Evolutionary conservation across 2,329 filamentous ascomycete species (phyloP).

Genomic region (Rhynchosporium graminicola): DNA sequence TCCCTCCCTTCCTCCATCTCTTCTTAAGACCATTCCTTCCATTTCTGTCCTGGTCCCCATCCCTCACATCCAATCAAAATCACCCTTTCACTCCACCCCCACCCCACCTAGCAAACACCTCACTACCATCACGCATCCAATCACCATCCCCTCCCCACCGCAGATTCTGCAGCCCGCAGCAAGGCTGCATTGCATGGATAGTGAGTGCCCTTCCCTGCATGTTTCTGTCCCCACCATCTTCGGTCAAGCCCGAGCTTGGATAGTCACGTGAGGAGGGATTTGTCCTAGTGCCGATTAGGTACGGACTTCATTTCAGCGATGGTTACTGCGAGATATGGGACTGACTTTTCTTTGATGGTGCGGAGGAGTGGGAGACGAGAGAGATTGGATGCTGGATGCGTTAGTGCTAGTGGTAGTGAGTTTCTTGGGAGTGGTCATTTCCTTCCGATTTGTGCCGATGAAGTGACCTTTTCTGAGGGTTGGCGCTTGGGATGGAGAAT

Average conservation of each 20-base stretch:
- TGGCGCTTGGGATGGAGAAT: not conserved
- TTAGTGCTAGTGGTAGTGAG: too few relatives aligned
- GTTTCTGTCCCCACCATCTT: not conserved
- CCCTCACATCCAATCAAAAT: too few relatives aligned
- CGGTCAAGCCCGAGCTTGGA: constrained; percentile 11
- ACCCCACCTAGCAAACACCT: constrained; percentile 5
- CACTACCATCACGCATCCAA: not conserved
- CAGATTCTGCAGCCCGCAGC: constrained; percentile 6
- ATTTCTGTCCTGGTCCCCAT: too few relatives aligned
- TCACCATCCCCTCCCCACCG: not conserved
- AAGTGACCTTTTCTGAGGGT: not conserved
- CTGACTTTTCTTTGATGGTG: not conserved
- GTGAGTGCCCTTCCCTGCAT: too few relatives aligned
- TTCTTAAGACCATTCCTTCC: not conserved
- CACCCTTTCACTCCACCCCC: not conserved
- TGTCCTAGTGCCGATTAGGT: not conserved
- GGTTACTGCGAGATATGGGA: constrained; percentile 1
- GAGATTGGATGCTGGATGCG: not conserved
- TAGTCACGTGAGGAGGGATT: not conserved
- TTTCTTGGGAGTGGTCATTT: not conserved
- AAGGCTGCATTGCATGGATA: not conserved
- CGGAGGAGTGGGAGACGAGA: too few relatives aligned
- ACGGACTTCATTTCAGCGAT: not conserved
- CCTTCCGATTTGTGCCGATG: constrained; percentile 7
- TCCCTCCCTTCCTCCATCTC: not conserved